A percentile compares a stretch with the other conserved stretches of the same genome.
These are phyloP conservation scores for Russula sp. DNA, from an alignment of 768 basidiomycete genomes.

Conservation along the genomic window DNA sequence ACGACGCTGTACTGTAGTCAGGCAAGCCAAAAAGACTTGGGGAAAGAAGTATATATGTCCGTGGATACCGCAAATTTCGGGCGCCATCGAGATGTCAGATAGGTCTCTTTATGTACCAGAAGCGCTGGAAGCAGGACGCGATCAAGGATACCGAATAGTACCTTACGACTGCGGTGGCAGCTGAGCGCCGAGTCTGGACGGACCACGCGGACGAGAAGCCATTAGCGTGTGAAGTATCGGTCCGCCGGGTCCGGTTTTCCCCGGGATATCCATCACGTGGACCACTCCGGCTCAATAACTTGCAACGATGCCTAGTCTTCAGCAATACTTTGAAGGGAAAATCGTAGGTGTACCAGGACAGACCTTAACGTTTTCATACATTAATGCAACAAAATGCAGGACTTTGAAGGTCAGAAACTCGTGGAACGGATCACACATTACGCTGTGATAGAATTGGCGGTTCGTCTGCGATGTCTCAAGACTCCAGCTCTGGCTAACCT, in stretches of 20 bases:
- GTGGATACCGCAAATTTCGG: background rate
- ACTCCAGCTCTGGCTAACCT: background rate
- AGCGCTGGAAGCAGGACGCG: background rate
- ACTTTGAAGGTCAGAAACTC: constrained; percentile 54
- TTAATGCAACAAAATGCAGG: constrained; percentile 34
- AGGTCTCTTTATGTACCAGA: no score
- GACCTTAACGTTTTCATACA: background rate
- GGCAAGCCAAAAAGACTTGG: no score
- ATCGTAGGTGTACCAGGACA: constrained; percentile 27
- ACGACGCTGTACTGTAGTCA: no score
- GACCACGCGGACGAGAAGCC: background rate
- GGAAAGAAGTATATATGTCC: background rate
- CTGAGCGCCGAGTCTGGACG: background rate
- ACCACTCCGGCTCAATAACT: background rate
- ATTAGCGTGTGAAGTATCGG: background rate
- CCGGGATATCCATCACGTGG: background rate
- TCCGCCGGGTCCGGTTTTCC: background rate
- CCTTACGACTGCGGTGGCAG: background rate
- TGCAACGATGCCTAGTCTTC: constrained; percentile 17
- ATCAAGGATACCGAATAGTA: background rate
- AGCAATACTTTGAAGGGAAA: constrained; percentile 30
- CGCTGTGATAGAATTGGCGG: constrained; percentile 43
- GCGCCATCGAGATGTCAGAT: background rate
- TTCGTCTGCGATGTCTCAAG: constrained; percentile 29
- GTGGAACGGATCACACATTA: constrained; percentile 44